Evolutionary conservation across 1,284 basidiomycete species (phyloP).

Genomic region (Tausonia pullulans): DNA sequence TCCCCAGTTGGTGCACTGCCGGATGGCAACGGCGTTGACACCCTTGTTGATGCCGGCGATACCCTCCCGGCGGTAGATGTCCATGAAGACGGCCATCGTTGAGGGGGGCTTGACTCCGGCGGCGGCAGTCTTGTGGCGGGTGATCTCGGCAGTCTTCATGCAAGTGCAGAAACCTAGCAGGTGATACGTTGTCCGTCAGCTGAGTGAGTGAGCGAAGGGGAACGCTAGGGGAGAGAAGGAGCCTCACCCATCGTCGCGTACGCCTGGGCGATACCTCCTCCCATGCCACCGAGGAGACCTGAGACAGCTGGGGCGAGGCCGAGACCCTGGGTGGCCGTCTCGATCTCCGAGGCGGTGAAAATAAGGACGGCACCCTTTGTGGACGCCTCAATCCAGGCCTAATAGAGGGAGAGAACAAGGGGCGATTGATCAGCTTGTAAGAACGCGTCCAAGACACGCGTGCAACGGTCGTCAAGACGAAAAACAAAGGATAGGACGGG

Average conservation of each 20-base stretch:
- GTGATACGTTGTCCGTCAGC: background rate
- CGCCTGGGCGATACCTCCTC: constrained; percentile 93
- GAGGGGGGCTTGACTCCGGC: constrained; percentile 80
- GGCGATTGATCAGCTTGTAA: background rate
- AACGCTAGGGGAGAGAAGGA: background rate
- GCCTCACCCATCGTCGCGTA: constrained; percentile 96
- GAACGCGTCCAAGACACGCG: background rate
- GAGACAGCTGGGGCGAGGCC: constrained; percentile 70
- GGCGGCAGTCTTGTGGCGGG: constrained; percentile 89
- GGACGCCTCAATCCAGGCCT: constrained; percentile 99
- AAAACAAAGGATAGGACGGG: constrained; percentile 15
- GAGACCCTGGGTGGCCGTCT: constrained; percentile 49
- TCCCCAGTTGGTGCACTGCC: constrained; percentile 99
- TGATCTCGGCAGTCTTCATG: constrained; percentile 98
- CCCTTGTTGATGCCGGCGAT: constrained; percentile 98
- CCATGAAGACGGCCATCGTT: constrained; percentile 86
- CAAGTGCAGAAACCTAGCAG: constrained; percentile 83
- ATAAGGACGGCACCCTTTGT: constrained; percentile 95
- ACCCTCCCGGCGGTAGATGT: constrained; percentile 89
- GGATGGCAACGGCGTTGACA: constrained; percentile 94
- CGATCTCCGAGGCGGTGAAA: constrained; percentile 92
- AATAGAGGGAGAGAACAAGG: background rate
- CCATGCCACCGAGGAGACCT: constrained; percentile 92
- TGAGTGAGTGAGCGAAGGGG: background rate
- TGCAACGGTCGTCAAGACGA: background rate